Evolutionary conservation across 2,329 filamentous ascomycete species (phyloP).

Genomic region (Colletotrichum neosansevieriae): DNA sequence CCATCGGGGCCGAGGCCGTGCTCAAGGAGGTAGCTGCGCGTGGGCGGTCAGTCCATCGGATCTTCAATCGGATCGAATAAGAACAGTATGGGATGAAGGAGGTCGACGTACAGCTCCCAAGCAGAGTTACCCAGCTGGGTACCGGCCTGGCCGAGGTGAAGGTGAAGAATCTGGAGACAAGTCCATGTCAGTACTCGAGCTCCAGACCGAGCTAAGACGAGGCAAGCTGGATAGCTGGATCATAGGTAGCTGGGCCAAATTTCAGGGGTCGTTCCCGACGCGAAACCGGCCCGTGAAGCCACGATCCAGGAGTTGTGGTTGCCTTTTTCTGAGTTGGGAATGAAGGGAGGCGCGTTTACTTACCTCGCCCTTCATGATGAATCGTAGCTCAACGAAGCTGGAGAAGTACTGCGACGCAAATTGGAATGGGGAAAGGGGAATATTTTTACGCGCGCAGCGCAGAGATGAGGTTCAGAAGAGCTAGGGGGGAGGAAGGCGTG

Average conservation of each 20-base stretch:
- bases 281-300: conserved; percentile 20
- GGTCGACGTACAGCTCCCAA: conserved; percentile 76
- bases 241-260: conserved; percentile 3
- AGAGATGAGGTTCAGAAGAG: conserved; percentile 44
- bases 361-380: conserved; percentile 70
- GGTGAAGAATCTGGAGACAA: conserved; percentile 67
- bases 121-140: conserved; percentile 81
- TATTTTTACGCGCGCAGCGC: conserved; percentile 52
- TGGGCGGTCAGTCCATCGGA: conserved; percentile 36
- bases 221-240: neutral
- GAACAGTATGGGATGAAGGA: conserved; percentile 7
- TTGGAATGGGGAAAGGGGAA: conserved; percentile 43
- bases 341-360: conserved; percentile 45
- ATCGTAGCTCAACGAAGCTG: conserved; percentile 41
- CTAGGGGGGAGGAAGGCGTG: conserved; percentile 45
- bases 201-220: conserved; percentile 17
- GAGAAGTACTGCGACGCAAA: conserved; percentile 41
- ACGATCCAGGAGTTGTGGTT: neutral
- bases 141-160: conserved; percentile 77
- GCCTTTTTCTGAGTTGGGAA: too few relatives aligned
- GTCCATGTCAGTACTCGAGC: conserved; percentile 22
- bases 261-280: conserved; percentile 32
- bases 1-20: conserved; percentile 76
- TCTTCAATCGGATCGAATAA: conserved; percentile 39
- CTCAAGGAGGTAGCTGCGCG: conserved; percentile 75